A percentile compares a stretch with the other conserved stretches of the same genome.
phyloP scores from a whole-genome alignment of 2,329 filamentous ascomycete genomes.

The Hawksworthiomyces lignivorus region DNA sequence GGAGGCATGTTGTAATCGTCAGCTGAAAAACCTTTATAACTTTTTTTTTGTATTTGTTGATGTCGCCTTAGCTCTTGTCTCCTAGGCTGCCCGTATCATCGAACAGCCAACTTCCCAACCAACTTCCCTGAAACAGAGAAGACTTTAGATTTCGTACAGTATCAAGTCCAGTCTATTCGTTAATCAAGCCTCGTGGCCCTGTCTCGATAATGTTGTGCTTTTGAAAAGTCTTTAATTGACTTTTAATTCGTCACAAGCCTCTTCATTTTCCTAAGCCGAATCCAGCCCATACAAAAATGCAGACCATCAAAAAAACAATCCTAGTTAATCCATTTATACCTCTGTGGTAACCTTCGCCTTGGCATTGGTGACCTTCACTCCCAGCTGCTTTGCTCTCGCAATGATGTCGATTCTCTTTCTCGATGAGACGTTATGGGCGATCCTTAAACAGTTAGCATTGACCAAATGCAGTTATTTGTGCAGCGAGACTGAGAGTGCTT shows the following conservation, averaged over 20 bases:
- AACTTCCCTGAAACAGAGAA: too few relatives aligned
- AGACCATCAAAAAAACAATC: conserved; percentile 7
- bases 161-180: too few relatives aligned
- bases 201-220: too few relatives aligned
- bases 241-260: too few relatives aligned
- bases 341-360: conserved; percentile 99
- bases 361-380: conserved; percentile 99
- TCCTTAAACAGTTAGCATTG: conserved; percentile 53
- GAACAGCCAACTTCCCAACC: too few relatives aligned
- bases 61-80: background rate
- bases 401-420: conserved; percentile 99
- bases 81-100: too few relatives aligned
- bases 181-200: too few relatives aligned
- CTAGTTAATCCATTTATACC: conserved; percentile 45
- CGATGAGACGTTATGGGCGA: conserved; percentile 95
- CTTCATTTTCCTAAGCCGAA: conserved; percentile 3
- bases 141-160: too few relatives aligned
- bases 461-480: too few relatives aligned
- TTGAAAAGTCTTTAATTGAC: too few relatives aligned
- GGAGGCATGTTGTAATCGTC: conserved; percentile 4
- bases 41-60: background rate
- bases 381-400: conserved; percentile 91
- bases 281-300: conserved; percentile 13
- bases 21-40: background rate
- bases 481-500: too few relatives aligned